A percentile compares a stretch with the other conserved stretches of the same genome.
These are phyloP conservation scores for Arthonia radiata DNA, from an alignment of 495 filamentous ascomycete genomes.

Conservation along the genomic window DNA sequence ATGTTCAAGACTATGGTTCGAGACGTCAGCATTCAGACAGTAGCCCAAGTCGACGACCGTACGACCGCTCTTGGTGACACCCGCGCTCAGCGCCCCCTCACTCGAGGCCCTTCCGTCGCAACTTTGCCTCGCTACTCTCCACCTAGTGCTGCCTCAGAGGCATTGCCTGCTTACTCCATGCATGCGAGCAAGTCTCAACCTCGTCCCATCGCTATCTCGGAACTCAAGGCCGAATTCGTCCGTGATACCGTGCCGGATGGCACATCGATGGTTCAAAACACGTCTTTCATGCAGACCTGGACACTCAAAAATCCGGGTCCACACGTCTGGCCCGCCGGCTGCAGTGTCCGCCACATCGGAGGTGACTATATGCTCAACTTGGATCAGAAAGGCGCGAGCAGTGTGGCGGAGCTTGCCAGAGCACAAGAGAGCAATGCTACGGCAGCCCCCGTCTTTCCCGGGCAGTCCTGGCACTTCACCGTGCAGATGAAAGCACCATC, in stretches of 20 bases:
- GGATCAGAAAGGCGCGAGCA: conserved; percentile 49
- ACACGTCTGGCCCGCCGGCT: conserved; percentile 60
- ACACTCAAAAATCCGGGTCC: conserved; percentile 67
- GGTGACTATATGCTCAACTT: conserved; percentile 90
- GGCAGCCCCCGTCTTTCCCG: conserved; percentile 37
- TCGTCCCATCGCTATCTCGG: too few relatives aligned
- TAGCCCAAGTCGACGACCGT: conserved; percentile 41
- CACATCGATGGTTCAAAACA: conserved; percentile 36
- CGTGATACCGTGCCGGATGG: conserved; percentile 60
- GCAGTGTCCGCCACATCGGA: conserved; percentile 72
- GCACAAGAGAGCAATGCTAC: conserved; percentile 64
- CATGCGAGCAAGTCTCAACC: too few relatives aligned
- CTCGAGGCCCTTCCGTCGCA: too few relatives aligned
- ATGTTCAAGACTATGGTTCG: conserved; percentile 91
- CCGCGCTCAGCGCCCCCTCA: conserved; percentile 7
- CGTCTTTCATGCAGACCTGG: conserved; percentile 76
- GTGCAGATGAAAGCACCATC: conserved; percentile 59
- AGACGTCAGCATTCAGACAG: conserved; percentile 67
- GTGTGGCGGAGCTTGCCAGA: conserved; percentile 39
- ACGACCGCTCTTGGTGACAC: conserved; percentile 47
- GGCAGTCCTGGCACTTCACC: conserved; percentile 54
- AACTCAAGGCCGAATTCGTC: conserved; percentile 51
- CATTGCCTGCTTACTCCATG: too few relatives aligned
- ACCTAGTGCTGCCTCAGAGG: too few relatives aligned
- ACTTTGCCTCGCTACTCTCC: too few relatives aligned